phyloP scores from a whole-genome alignment of 768 basidiomycete genomes.

The Auriculariales sp. region DNA sequence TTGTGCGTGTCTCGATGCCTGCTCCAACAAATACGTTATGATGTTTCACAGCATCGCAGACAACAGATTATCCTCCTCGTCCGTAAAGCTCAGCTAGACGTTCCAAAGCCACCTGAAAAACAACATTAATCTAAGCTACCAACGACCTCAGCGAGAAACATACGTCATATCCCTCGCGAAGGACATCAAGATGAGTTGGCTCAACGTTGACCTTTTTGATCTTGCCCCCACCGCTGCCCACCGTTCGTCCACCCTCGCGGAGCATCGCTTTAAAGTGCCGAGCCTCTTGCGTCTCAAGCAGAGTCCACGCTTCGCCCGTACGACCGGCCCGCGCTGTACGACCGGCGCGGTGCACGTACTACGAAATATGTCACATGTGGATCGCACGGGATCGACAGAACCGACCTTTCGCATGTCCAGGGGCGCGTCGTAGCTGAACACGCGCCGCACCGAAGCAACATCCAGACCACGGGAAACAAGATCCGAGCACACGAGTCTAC shows the following conservation, averaged over 20 bases:
- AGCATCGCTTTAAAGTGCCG: constrained; percentile 80
- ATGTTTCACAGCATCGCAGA: no score
- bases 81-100: no score
- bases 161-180: constrained; percentile 58
- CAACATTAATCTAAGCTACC: no score
- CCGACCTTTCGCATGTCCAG: constrained; percentile 98
- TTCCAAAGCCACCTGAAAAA: no score
- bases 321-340: constrained; percentile 90
- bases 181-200: constrained; percentile 41
- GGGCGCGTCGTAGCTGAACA: constrained; percentile 90
- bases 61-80: no score
- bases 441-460: constrained; percentile 81
- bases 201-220: constrained; percentile 54
- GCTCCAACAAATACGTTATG: no score
- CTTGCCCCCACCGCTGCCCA: no score
- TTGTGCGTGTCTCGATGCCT: no score
- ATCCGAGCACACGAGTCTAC: constrained; percentile 89
- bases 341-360: constrained; percentile 94
- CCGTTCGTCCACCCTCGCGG: constrained; percentile 55
- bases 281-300: constrained; percentile 92
- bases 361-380: no score
- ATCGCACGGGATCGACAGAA: no score
- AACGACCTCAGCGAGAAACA: constrained; percentile 5
- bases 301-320: constrained; percentile 79
- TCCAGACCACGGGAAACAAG: constrained; percentile 93